Evolutionary conservation across 768 basidiomycete species (phyloP).

Genomic region (Podaxis sp.): DNA sequence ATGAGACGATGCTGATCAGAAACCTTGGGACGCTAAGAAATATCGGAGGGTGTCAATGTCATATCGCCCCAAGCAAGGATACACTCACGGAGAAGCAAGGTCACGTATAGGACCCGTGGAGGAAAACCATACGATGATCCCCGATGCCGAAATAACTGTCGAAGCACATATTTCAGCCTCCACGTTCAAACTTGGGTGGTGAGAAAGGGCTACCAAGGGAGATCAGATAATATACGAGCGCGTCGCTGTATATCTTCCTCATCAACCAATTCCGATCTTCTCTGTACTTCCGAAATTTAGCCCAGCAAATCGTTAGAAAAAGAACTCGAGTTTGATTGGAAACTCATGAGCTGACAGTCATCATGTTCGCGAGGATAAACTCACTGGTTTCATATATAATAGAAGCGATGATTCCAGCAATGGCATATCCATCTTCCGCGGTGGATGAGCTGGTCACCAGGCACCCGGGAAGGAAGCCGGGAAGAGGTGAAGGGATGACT

Average conservation of each 20-base stretch:
- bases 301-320: conserved; percentile 1
- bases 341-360: background rate
- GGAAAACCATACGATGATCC: conserved; percentile 2
- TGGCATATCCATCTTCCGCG: background rate
- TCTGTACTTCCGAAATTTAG: background rate
- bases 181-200: background rate
- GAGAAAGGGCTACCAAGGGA: background rate
- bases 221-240: background rate
- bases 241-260: conserved; percentile 1
- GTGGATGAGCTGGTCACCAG: background rate
- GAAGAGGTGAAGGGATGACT: background rate
- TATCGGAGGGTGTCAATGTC: background rate
- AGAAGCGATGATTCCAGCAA: background rate
- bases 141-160: background rate
- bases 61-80: background rate
- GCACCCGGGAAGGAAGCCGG: background rate
- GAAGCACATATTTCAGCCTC: background rate
- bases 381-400: conserved; percentile 1
- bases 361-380: background rate
- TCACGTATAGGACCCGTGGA: background rate
- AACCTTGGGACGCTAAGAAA: background rate
- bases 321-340: background rate
- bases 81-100: background rate
- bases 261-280: background rate
- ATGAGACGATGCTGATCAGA: background rate